Evolutionary conservation across 164 flowering plant genomes (phyloP).

Genomic region (Vitis labrusca): DNA sequence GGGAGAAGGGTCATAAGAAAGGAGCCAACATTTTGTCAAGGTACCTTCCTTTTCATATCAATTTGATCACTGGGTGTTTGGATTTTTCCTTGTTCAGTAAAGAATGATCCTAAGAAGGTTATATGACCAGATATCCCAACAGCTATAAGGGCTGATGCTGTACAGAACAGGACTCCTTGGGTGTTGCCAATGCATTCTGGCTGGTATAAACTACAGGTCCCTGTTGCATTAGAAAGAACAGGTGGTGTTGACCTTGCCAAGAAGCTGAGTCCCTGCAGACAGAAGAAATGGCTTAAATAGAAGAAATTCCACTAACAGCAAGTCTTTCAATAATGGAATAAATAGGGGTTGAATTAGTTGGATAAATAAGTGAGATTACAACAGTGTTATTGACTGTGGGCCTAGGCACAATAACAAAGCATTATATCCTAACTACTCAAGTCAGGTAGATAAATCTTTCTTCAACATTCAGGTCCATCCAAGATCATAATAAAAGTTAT

Average conservation of each 20-base stretch:
- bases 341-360: too few relatives aligned
- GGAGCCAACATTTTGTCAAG: not conserved
- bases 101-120: constrained; percentile 15
- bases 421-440: too few relatives aligned
- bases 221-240: constrained; percentile 16
- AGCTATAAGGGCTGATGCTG: constrained; percentile 25
- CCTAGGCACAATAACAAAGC: too few relatives aligned
- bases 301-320: too few relatives aligned
- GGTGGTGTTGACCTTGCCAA: constrained; percentile 45
- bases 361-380: too few relatives aligned
- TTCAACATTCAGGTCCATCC: too few relatives aligned
- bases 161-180: constrained; percentile 34
- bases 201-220: constrained; percentile 25
- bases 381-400: too few relatives aligned
- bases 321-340: too few relatives aligned
- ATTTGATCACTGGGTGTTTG: not conserved
- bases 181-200: constrained; percentile 32
- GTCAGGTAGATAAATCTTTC: too few relatives aligned
- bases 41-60: not conserved
- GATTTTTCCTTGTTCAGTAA: constrained; percentile 7
- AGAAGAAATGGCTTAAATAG: not conserved
- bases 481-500: too few relatives aligned
- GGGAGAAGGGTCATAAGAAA: constrained; percentile 16
- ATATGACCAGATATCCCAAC: constrained; percentile 34
- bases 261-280: constrained; percentile 33